A percentile compares a stretch with the other conserved stretches of the same genome.
phyloP scores from a whole-genome alignment of 2,329 filamentous ascomycete species.

The Thielaviopsis ethacetica region DNA sequence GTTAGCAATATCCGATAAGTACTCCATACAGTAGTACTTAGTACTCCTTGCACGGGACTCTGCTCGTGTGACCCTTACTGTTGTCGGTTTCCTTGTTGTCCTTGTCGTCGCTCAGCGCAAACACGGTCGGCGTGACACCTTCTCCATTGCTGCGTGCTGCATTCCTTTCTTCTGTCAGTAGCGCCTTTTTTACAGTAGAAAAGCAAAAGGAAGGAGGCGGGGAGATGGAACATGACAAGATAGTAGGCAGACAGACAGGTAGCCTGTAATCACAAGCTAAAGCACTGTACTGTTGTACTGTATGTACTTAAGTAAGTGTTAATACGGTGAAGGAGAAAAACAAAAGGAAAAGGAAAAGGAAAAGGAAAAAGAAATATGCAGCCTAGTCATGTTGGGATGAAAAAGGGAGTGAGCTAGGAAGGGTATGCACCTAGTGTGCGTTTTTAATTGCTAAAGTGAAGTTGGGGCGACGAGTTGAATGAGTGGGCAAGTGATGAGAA shows the following conservation, averaged over 20 bases:
- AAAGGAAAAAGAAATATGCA: not conserved
- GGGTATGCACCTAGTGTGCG: too few relatives aligned
- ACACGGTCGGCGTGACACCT: not conserved
- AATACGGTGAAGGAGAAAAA: not conserved
- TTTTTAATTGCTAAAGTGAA: not conserved
- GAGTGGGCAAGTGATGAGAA: not conserved
- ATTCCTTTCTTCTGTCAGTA: not conserved
- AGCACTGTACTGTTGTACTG: too few relatives aligned
- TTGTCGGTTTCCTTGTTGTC: not conserved
- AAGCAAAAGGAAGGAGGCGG: too few relatives aligned
- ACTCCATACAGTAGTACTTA: too few relatives aligned
- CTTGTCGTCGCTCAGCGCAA: not conserved
- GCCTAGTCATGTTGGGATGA: not conserved
- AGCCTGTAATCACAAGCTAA: too few relatives aligned
- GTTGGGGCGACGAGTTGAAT: not conserved
- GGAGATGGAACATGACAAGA: too few relatives aligned
- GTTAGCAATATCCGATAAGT: too few relatives aligned
- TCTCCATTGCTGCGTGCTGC: not conserved
- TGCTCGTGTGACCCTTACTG: not conserved
- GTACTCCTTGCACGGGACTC: not conserved
- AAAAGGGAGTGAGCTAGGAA: not conserved
- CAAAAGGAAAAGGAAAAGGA: not conserved
- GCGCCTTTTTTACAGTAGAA: not conserved
- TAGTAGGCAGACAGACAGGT: too few relatives aligned
- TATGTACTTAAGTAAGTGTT: too few relatives aligned